phyloP scores from a whole-genome alignment of 164 flowering plant species.

The Nymphaea colorata region DNA sequence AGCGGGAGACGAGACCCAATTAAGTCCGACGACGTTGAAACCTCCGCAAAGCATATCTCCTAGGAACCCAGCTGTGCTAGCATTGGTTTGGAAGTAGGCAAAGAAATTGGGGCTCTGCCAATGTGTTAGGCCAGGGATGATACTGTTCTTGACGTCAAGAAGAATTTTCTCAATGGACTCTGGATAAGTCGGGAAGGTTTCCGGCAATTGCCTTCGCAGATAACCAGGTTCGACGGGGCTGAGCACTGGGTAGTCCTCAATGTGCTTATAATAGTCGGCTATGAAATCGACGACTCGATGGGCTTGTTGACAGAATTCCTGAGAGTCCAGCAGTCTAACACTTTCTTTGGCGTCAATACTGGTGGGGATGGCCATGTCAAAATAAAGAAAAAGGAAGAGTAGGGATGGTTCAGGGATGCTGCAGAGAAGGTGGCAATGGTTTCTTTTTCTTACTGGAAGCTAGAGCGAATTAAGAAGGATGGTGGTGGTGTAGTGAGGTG shows the following conservation, averaged over 20 bases:
- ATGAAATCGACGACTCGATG: slow-evolving; percentile 69
- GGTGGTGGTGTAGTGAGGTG: too few relatives aligned
- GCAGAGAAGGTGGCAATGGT: too few relatives aligned
- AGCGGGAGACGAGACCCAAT: slow-evolving; percentile 94
- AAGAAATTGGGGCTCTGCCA: slow-evolving; percentile 95
- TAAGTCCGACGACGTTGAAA: slow-evolving; percentile 83
- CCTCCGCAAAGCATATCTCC: slow-evolving; percentile 98
- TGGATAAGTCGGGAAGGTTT: slow-evolving; percentile 64
- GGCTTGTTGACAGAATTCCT: too few relatives aligned
- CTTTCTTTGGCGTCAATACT: too few relatives aligned
- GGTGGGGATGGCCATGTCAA: too few relatives aligned
- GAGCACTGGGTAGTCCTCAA: slow-evolving; percentile 69
- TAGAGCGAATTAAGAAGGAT: too few relatives aligned
- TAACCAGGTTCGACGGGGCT: slow-evolving; percentile 98
- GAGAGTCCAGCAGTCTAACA: too few relatives aligned
- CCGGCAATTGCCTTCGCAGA: slow-evolving; percentile 60
- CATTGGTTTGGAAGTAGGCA: slow-evolving; percentile 86
- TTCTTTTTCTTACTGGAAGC: too few relatives aligned
- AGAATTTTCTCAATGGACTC: slow-evolving; percentile 61
- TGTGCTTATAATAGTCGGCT: slow-evolving; percentile 75
- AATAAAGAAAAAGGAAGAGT: too few relatives aligned
- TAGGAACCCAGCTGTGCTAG: slow-evolving; percentile 81
- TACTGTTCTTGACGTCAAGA: slow-evolving; percentile 64
- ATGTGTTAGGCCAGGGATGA: slow-evolving; percentile 88
- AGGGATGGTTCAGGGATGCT: too few relatives aligned